Conservation (phyloP, 2,329 filamentous ascomycete genomes). For the Hypomyces perniciosus region DNA sequence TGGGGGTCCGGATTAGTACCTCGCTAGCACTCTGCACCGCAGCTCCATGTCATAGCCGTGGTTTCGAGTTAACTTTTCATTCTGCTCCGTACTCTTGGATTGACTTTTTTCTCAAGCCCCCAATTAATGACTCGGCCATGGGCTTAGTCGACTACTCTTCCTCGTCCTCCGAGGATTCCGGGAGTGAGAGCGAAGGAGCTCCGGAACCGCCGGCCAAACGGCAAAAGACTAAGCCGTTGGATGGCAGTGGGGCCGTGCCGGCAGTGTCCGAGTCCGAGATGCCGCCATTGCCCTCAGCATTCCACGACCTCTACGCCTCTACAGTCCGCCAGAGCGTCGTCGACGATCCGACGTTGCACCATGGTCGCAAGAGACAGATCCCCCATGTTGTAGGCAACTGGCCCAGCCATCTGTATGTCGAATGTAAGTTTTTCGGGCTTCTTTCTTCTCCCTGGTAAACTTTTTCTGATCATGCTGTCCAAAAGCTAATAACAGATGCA, state of each 20-base stretch:
- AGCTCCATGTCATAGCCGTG: no score
- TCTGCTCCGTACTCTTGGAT: not conserved
- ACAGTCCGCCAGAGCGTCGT: conserved; percentile 68
- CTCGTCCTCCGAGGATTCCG: conserved; percentile 27
- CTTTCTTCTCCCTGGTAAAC: conserved; percentile 13
- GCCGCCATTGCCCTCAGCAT: conserved; percentile 71
- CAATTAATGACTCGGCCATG: conserved; percentile 37
- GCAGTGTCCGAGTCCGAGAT: conserved; percentile 30
- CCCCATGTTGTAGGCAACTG: conserved; percentile 87
- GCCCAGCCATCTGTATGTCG: conserved; percentile 87
- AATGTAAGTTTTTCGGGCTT: conserved; percentile 55
- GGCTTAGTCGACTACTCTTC: conserved; percentile 61
- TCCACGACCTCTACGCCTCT: conserved; percentile 86
- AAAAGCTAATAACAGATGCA: conserved; percentile 21
- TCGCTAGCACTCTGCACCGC: no score
- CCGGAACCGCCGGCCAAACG: conserved; percentile 31
- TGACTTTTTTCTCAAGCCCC: not conserved
- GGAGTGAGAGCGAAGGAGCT: conserved; percentile 17
- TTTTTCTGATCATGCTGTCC: not conserved
- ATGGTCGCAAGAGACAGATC: conserved; percentile 72
- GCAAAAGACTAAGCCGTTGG: conserved; percentile 23
- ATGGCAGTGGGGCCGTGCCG: conserved; percentile 4
- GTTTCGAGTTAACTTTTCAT: no score
- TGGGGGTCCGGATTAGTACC: not conserved
- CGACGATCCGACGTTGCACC: conserved; percentile 81